Percentiles rank a stretch among this genome's conserved stretches.
Evolutionary conservation across 768 basidiomycete genomes (phyloP).

Genomic region (Chiua virens): DNA sequence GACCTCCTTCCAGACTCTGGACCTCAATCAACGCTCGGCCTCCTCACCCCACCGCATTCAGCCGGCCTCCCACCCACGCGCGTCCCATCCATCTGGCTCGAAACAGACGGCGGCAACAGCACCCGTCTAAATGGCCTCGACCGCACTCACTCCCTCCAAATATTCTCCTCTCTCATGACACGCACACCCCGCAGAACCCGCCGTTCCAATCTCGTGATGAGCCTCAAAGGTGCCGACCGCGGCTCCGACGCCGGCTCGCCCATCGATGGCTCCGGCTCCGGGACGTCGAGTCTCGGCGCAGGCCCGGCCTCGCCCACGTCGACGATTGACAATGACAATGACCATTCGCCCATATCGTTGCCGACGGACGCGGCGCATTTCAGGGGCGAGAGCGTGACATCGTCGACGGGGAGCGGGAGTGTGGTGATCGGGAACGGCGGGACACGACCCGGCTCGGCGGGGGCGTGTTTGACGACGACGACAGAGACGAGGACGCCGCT

Average conservation of each 20-base stretch:
- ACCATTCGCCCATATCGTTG: conserved; percentile 19
- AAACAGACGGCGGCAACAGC: conserved; percentile 35
- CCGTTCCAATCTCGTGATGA: conserved; percentile 30
- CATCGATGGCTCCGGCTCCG: background rate
- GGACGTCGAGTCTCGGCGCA: background rate
- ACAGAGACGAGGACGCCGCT: background rate
- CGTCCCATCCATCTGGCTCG: conserved; percentile 53
- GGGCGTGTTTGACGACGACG: conserved; percentile 19
- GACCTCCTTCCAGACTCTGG: conserved; percentile 10
- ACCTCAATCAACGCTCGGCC: conserved; percentile 9
- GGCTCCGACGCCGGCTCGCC: background rate
- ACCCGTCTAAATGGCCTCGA: conserved; percentile 19
- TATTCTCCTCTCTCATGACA: conserved; percentile 15
- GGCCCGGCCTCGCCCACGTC: conserved; percentile 9
- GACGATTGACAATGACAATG: no score
- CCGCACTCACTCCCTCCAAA: conserved; percentile 19
- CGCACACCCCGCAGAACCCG: conserved; percentile 4
- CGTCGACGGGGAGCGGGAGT: background rate
- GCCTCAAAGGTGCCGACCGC: conserved; percentile 12
- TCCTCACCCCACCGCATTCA: conserved; percentile 24
- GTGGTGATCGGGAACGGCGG: no score
- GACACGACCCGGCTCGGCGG: conserved; percentile 29
- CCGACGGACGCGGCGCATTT: conserved; percentile 3
- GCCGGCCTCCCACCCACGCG: conserved; percentile 16
- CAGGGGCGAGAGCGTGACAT: conserved; percentile 1